Base-by-base conservation (phyloP, 2,329 filamentous ascomycete species). In the Claviceps capensis region DNA sequence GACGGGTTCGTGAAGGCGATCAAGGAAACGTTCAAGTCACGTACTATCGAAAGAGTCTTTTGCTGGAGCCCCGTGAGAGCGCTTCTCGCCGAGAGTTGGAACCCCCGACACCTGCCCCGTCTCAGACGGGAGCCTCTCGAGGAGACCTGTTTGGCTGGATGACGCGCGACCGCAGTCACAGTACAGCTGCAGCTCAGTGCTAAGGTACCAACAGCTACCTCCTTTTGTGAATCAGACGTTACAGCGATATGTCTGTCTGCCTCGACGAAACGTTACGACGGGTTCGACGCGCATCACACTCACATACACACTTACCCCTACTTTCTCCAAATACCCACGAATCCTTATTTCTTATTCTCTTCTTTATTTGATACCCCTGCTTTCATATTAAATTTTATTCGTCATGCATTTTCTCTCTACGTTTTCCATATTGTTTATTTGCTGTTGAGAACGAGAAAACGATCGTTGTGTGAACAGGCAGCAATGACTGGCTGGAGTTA, bases 11-110 rank as follows among this genome's bases (percentile, higher is more conserved):
- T 13, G 77, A 81, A 54, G 61, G 72, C 56, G 70, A 76, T 60
- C 64, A 73, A 60, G 65, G 73, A 60, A 81, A 79, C 48, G 74
- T 78, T n/a, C 78, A 81, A 62, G 74, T 79, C 54, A 74, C 67
- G 41, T 79, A 81, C 65, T 94, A 95, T 67, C 82, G 89, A 57
- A 88, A 91, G 63, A 94, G 88, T 54, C 74, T 95, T 45, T 70
- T 90, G 30, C 76, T 95, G 23, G 90, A 96, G 65, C 90, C 90
- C 9, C 76, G 84, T 47, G 83, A 86, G 61, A 67, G 61, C 22
- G 55, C 59, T 5, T 58, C 64, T 47, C 64, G 65, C 14, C 60
- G 63, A 45, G 57, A 67, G 51, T 59, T 53, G 53, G 71, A 61
- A 59, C 67, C 53, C 26, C 65, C 59, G 56, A 70, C 56, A 50